Conservation (phyloP, 2,329 filamentous ascomycete species). For the Byssoonygena ceratinophila region DNA sequence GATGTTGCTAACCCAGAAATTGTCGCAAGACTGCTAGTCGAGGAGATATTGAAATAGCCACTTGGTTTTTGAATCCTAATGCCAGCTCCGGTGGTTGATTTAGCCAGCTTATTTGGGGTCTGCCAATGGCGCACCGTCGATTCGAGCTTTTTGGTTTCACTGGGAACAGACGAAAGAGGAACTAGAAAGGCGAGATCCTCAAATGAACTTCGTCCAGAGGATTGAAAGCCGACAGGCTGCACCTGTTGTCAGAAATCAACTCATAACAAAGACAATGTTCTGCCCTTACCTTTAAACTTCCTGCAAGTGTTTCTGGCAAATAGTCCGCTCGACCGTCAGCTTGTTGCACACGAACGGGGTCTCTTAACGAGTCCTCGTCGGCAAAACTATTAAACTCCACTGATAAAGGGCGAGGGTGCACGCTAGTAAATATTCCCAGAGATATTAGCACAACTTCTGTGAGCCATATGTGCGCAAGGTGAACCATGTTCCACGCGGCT, state of each 20-base stretch:
- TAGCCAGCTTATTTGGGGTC: slow-evolving; percentile 1
- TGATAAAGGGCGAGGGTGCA: background rate
- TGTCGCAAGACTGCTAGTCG: background rate
- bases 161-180: background rate
- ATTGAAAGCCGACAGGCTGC: background rate
- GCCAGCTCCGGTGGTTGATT: background rate
- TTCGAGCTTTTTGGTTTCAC: background rate
- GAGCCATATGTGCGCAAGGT: slow-evolving; percentile 2
- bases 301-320: background rate
- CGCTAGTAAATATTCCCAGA: background rate
- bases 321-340: background rate
- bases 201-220: too few species aligned
- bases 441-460: slow-evolving; percentile 6
- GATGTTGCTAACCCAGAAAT: background rate
- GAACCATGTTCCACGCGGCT: background rate
- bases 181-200: background rate
- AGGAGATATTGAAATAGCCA: slow-evolving; percentile 1
- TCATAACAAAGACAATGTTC: background rate
- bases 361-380: background rate
- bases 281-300: background rate
- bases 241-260: background rate
- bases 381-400: background rate
- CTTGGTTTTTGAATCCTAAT: background rate
- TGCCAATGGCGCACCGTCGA: background rate
- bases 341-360: background rate